phyloP scores from a whole-genome alignment of 2,329 filamentous ascomycete genomes.

The Alternaria sp. region DNA sequence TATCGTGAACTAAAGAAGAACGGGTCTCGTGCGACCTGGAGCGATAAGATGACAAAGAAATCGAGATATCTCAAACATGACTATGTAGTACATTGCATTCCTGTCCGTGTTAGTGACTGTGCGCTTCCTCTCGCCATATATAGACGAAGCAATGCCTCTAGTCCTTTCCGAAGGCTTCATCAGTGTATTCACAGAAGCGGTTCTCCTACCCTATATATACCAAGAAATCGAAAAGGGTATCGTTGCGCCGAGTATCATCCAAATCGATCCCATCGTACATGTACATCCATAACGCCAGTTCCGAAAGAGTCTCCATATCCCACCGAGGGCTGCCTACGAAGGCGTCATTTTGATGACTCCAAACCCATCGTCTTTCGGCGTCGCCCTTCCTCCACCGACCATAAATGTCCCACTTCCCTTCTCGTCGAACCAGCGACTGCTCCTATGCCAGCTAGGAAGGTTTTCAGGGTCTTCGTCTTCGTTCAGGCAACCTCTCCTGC shows the following conservation, averaged over 20 bases:
- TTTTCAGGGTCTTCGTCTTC: constrained; percentile 43
- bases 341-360: constrained; percentile 6
- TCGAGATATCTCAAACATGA: neutral
- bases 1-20: neutral
- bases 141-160: neutral
- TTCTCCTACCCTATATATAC: neutral
- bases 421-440: constrained; percentile 40
- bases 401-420: constrained; percentile 37
- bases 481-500: constrained; percentile 39
- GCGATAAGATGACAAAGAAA: no score
- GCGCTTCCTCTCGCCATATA: neutral
- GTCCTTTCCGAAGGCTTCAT: no score
- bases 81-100: neutral
- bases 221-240: neutral
- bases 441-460: constrained; percentile 45
- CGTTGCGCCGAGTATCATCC: neutral
- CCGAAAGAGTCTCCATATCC: neutral
- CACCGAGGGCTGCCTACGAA: neutral
- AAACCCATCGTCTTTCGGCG: constrained; percentile 6
- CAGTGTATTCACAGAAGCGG: neutral
- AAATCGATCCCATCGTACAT: neutral
- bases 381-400: constrained; percentile 34
- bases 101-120: neutral
- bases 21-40: neutral
- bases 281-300: neutral